A percentile compares a stretch with the other conserved stretches of the same genome.
These are phyloP conservation scores for Neonectria ditissima DNA, from an alignment of 2,329 filamentous ascomycete genomes.

Conservation along the genomic window DNA sequence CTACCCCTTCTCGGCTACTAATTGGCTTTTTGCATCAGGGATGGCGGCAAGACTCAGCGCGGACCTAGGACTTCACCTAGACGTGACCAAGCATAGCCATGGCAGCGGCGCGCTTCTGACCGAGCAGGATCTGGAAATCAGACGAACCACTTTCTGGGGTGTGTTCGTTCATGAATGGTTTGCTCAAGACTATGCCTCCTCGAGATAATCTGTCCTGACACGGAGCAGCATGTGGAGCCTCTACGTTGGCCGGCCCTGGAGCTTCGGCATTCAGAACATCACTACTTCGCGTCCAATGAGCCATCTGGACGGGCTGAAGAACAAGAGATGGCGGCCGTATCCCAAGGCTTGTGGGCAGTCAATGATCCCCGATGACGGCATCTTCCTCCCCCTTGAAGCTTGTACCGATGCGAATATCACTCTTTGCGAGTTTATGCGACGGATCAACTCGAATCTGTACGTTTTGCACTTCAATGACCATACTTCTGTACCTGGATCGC, in stretches of 20 bases:
- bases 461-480: not conserved
- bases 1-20: not conserved
- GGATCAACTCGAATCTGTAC: conserved; percentile 34
- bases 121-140: conserved; percentile 23
- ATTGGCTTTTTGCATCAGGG: conserved; percentile 6
- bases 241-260: conserved; percentile 34
- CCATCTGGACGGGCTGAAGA: not conserved
- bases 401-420: conserved; percentile 22
- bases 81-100: conserved; percentile 25
- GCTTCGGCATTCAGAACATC: conserved; percentile 33
- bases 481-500: not conserved
- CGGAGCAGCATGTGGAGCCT: conserved; percentile 32
- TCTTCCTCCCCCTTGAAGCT: not conserved
- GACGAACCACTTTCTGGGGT: conserved; percentile 33
- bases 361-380: not conserved
- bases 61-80: conserved; percentile 35
- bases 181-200: not conserved
- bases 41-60: conserved; percentile 32
- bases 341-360: not conserved
- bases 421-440: conserved; percentile 34
- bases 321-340: conserved; percentile 19
- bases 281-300: conserved; percentile 27
- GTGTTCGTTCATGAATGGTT: conserved; percentile 32
- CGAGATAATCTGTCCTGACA: not conserved
- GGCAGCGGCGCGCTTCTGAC: conserved; percentile 15